Percentiles rank a stretch among this genome's conserved stretches.
These are phyloP conservation scores for Sapria himalayana DNA, from an alignment of 345 rosid genomes.

Conservation along the genomic window DNA sequence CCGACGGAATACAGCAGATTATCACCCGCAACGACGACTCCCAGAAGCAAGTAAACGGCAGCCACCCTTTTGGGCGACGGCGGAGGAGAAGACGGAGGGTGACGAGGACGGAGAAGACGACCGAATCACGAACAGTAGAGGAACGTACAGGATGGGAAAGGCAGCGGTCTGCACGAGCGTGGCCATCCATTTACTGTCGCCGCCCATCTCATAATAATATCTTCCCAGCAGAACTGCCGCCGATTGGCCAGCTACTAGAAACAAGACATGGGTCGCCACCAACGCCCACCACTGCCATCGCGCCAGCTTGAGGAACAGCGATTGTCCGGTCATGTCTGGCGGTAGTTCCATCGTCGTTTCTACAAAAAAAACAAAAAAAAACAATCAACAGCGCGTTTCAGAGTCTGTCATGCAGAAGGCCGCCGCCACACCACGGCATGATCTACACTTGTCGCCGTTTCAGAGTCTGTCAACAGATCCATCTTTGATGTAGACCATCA, in stretches of 20 bases:
- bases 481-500: too few relatives aligned
- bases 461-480: too few relatives aligned
- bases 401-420: too few relatives aligned
- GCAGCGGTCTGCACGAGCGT: slow-evolving; percentile 46
- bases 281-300: slow-evolving; percentile 48
- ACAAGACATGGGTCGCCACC: slow-evolving; percentile 18
- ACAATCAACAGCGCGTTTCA: too few relatives aligned
- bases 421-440: too few relatives aligned
- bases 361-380: too few relatives aligned
- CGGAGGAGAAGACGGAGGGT: slow-evolving; percentile 15
- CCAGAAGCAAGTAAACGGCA: slow-evolving; percentile 43
- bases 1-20: slow-evolving; percentile 51
- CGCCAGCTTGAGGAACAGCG: slow-evolving; percentile 16
- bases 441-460: too few relatives aligned
- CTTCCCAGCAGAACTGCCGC: slow-evolving; percentile 47
- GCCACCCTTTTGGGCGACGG: too few relatives aligned
- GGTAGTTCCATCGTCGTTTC: too few relatives aligned
- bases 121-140: slow-evolving; percentile 21
- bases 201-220: slow-evolving; percentile 45
- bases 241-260: slow-evolving; percentile 40
- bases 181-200: slow-evolving; percentile 48
- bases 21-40: slow-evolving; percentile 40
- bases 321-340: slow-evolving; percentile 5
- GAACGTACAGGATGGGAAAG: slow-evolving; percentile 44
- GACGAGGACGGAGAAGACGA: slow-evolving; percentile 17